Evolutionary conservation across 2,329 filamentous ascomycete genomes (phyloP).

Genomic region (Furcasterigmium sp.): DNA sequence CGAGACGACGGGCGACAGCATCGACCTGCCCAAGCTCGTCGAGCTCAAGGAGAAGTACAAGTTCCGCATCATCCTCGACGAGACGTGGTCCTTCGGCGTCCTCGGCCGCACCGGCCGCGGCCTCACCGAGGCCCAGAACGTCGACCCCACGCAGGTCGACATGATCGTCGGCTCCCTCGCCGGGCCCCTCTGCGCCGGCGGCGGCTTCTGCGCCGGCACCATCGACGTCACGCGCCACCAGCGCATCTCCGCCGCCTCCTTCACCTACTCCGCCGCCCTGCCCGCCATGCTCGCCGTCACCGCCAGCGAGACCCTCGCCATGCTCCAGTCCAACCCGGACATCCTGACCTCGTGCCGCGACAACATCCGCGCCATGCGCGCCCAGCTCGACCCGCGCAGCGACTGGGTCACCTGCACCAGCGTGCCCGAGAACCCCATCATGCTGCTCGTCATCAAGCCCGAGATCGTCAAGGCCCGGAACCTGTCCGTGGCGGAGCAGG

Average conservation of each 20-base stretch:
- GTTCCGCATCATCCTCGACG: constrained; percentile 94
- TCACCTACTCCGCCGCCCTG: constrained; percentile 92
- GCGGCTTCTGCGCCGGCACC: constrained; percentile 91
- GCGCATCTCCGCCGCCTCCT: constrained; percentile 84
- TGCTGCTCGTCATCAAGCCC: constrained; percentile 77
- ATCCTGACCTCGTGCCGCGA: constrained; percentile 75
- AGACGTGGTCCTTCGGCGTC: constrained; percentile 96
- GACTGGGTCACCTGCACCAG: constrained; percentile 89
- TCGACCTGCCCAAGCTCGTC: constrained; percentile 81
- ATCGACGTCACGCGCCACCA: constrained; percentile 94
- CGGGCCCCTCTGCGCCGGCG: constrained; percentile 84
- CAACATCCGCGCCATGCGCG: constrained; percentile 78
- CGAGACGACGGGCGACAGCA: constrained; percentile 81
- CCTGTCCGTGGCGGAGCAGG: constrained; percentile 70
- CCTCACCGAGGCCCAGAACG: constrained; percentile 92
- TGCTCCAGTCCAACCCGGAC: constrained; percentile 84
- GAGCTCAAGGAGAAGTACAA: constrained; percentile 96
- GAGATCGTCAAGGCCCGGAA: constrained; percentile 71
- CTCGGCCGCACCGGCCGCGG: constrained; percentile 87
- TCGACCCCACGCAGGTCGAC: constrained; percentile 87
- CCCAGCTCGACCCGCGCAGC: constrained; percentile 84
- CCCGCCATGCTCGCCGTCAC: constrained; percentile 95
- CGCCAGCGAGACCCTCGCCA: constrained; percentile 80
- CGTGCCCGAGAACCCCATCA: constrained; percentile 75
- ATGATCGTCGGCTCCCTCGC: constrained; percentile 95